Evolutionary conservation across 495 filamentous ascomycete species (phyloP), one percentile per base, ranked within the genome.

Genomic region (Evernia prunastri): DNA sequence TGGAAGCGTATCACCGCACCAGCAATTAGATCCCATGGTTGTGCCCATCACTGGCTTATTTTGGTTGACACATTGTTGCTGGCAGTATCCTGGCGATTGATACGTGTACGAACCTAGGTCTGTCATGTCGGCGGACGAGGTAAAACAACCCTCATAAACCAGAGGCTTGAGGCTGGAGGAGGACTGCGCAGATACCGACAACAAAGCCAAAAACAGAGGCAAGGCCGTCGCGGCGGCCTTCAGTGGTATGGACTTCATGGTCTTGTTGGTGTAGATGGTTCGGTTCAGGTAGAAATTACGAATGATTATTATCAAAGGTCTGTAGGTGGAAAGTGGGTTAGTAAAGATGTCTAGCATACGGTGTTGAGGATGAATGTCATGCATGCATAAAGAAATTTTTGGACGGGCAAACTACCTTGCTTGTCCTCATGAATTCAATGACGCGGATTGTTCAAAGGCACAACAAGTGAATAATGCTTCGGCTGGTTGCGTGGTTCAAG

Each of bases 61-160:
- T 23, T 68, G 63, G 0, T 61, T 57, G 29, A 70, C 63, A 65
- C 81, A 83, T 47, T 67, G 63, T 47, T 75, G 59, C 42, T 76
- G 70, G 61, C 81, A 83, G 65, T 80, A 80, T 67, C 78, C 77
- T 33, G 75, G 71, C 71, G 78, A 80, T 59, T 83, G 81, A 36
- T 74, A 83, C 56, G 67, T 75, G 25, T 73, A 82, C 58, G 71
- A 59, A 35, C 77, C 73, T 66, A 78, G 64, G 51, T 75, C 69
- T 53, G 69, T 66, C 31, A 79, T 61, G 4, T 62, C 63, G 8
- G 68, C 69, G 5, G 73, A 62, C 4, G 66, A 67, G 39, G 65
- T 74, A 65, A 74, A 80, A 70, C 78, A 80, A 35, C 77, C 80
- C 35, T 72, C 51, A 17, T 66, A 51, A 18, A 49, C 56, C 12